Evolutionary conservation across 1,284 basidiomycete genomes (phyloP).

Genomic region (Hortiboletus rubellus): DNA sequence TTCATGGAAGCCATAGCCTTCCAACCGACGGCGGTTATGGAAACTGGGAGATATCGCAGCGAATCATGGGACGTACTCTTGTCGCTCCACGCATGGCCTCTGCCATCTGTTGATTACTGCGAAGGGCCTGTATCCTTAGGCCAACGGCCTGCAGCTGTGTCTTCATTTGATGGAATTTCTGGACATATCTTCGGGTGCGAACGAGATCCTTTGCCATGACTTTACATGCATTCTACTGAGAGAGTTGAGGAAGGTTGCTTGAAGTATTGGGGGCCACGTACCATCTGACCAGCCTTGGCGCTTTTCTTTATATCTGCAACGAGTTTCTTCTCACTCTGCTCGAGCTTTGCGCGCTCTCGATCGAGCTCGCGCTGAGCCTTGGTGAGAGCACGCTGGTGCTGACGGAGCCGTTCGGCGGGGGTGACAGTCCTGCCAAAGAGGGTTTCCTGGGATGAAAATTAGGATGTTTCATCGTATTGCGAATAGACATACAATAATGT

Average conservation of each 20-base stretch:
- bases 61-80: conserved; percentile 56
- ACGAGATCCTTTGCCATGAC: conserved; percentile 99
- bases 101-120: conserved; percentile 99
- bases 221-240: conserved; percentile 89
- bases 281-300: conserved; percentile 95
- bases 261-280: conserved; percentile 39
- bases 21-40: background rate
- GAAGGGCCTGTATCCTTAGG: conserved; percentile 92
- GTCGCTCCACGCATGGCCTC: conserved; percentile 99
- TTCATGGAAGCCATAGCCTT: conserved; percentile 99
- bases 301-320: conserved; percentile 95
- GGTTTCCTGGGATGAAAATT: conserved; percentile 63
- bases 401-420: conserved; percentile 93
- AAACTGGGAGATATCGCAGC: background rate
- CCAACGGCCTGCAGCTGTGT: conserved; percentile 98
- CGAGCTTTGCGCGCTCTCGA: conserved; percentile 91
- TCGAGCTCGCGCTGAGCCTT: conserved; percentile 98
- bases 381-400: conserved; percentile 93
- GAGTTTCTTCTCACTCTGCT: conserved; percentile 94
- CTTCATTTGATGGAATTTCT: conserved; percentile 99
- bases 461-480: conserved; percentile 1
- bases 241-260: conserved; percentile 10
- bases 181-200: conserved; percentile 90
- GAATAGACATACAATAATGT: conserved; percentile 62
- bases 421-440: conserved; percentile 94